phyloP scores from a whole-genome alignment of 345 rosid genomes.

The Aegle marmelos region DNA sequence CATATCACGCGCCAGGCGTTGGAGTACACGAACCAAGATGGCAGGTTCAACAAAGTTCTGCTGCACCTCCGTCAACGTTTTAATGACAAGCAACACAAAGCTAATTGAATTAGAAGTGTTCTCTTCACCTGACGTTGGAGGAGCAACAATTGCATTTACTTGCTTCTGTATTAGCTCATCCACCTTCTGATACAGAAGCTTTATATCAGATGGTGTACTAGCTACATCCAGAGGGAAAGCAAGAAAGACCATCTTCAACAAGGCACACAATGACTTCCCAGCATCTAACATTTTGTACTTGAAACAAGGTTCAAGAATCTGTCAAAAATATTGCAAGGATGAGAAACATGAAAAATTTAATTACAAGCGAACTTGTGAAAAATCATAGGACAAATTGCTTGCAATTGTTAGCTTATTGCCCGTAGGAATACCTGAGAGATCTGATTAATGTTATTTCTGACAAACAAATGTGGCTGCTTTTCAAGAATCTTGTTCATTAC shows the following conservation, averaged over 20 bases:
- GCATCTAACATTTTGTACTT: slow-evolving; percentile 92
- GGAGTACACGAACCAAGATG: slow-evolving; percentile 79
- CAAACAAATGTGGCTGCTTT: slow-evolving; percentile 93
- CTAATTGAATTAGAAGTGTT: slow-evolving; percentile 65
- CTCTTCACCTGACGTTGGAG: slow-evolving; percentile 77
- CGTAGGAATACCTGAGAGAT: slow-evolving; percentile 71
- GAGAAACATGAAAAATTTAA: neutral
- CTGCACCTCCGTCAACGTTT: slow-evolving; percentile 88
- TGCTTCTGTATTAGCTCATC: slow-evolving; percentile 91
- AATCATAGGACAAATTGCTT: neutral
- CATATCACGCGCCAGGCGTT: slow-evolving; percentile 89
- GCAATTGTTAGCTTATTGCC: slow-evolving; percentile 10
- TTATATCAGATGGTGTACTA: slow-evolving; percentile 68
- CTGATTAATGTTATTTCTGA: slow-evolving; percentile 86
- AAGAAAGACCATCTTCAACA: slow-evolving; percentile 89
- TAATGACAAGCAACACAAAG: slow-evolving; percentile 90
- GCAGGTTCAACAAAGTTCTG: slow-evolving; percentile 70
- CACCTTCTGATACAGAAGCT: slow-evolving; percentile 77
- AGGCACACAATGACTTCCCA: slow-evolving; percentile 88
- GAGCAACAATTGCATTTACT: slow-evolving; percentile 56
- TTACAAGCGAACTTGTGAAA: slow-evolving; percentile 1
- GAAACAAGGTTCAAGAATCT: slow-evolving; percentile 98
- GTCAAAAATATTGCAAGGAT: slow-evolving; percentile 23
- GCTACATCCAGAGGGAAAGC: slow-evolving; percentile 84
- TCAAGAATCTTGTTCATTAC: slow-evolving; percentile 98